Evolutionary conservation across 345 rosid species (phyloP).

Genomic region (Lenwebbia sp.): DNA sequence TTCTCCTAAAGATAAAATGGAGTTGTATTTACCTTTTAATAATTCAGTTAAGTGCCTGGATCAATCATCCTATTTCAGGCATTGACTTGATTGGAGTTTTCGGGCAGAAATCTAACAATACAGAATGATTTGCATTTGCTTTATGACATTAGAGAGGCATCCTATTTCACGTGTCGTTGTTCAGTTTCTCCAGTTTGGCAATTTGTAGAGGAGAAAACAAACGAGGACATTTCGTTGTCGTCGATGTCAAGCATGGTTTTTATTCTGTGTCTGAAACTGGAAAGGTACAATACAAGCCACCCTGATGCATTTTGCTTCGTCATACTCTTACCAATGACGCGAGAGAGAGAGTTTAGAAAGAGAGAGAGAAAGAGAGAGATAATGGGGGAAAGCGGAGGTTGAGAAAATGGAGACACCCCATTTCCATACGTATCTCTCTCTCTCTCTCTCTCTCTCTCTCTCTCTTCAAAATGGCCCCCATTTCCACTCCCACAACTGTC

Average conservation of each 20-base stretch:
- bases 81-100: not conserved
- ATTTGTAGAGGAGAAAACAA: not conserved
- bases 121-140: not conserved
- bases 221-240: not conserved
- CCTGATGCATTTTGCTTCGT: not conserved
- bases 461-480: slow-evolving; percentile 4
- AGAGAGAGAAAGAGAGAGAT: not conserved
- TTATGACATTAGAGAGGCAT: not conserved
- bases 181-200: not conserved
- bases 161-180: not conserved
- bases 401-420: not conserved
- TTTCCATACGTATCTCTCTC: not conserved
- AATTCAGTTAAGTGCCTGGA: not conserved
- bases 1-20: not conserved
- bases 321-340: not conserved
- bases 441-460: not conserved
- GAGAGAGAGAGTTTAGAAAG: too few species aligned
- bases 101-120: not conserved
- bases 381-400: not conserved
- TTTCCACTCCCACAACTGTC: slow-evolving; percentile 5
- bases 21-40: not conserved
- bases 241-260: not conserved
- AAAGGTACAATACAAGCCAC: not conserved
- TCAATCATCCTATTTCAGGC: not conserved
- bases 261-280: not conserved